phyloP scores from a whole-genome alignment of 2,329 filamentous ascomycete species.

The Alternaria consortialis region DNA sequence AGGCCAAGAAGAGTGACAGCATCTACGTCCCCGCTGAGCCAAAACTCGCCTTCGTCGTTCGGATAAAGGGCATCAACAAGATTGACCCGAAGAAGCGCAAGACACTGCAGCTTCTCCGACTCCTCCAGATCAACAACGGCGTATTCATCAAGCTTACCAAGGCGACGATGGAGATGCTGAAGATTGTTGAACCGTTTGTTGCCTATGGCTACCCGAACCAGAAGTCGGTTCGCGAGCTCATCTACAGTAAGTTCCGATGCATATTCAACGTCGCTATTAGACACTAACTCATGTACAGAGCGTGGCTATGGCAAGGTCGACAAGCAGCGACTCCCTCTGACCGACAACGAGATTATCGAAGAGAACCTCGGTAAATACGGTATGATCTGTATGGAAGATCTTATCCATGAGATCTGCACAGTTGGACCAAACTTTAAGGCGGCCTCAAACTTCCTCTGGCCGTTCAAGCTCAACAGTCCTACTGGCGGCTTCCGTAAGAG shows the following conservation, averaged over 20 bases:
- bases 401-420: conserved; percentile 97
- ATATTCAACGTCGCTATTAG: conserved; percentile 62
- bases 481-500: conserved; percentile 93
- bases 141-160: conserved; percentile 98
- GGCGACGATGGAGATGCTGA: conserved; percentile 96
- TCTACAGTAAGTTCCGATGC: conserved; percentile 90
- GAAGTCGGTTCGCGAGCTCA: conserved; percentile 97
- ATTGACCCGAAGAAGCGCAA: conserved; percentile 99
- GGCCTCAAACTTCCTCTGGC: conserved; percentile 99
- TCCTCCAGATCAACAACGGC: conserved; percentile 99
- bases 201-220: conserved; percentile 99
- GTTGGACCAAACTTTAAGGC: conserved; percentile 99
- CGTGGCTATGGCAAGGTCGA: conserved; percentile 98
- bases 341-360: conserved; percentile 98
- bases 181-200: conserved; percentile 97
- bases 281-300: conserved; percentile 36
- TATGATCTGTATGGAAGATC: conserved; percentile 98
- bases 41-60: conserved; percentile 96
- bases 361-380: conserved; percentile 94
- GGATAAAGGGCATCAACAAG: conserved; percentile 99
- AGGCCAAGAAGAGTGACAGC: conserved; percentile 89
- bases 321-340: conserved; percentile 96
- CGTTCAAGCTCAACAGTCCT: conserved; percentile 99
- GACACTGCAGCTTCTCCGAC: conserved; percentile 98
- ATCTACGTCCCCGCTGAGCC: conserved; percentile 95